Evolutionary conservation across 768 basidiomycete genomes (phyloP), one percentile per base, ranked within the genome.

Genomic region (Tephrocybe sp.): DNA sequence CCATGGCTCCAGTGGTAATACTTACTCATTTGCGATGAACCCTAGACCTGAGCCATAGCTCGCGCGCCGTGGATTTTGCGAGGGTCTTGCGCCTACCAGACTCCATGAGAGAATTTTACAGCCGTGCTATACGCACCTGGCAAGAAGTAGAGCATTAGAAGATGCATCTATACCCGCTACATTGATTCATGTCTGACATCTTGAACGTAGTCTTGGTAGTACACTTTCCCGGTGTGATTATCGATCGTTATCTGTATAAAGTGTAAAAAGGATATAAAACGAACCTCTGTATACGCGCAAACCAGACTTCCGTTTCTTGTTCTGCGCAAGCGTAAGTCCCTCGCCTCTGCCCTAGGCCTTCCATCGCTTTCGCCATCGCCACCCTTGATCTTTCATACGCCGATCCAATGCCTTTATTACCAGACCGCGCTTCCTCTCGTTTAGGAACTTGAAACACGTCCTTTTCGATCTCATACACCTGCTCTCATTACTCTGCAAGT

Each of bases 81-180:
- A 12, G 28, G 28, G 7, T 30, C 28, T 30, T 30, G 28, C 12
- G 28, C 28, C 28, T 30, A 6, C 28, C 28, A 30, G 28, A 6
- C 28, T 30, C 28, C 12, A 12, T 30, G 28, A 5, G 28, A 30
- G 28, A 6, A 6, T 30, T 30, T 6, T 30, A 6, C 28, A 30
- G 12, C 12, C 5, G 28, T 30, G 7, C 7, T 30, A 30, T 15
- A 28, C 48, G n/a, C 36, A 50, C 49, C 41, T 50, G 49, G 12
- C 49, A 50, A n/a, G 30, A 3, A 7, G 30, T 20, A 4, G 49
- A 50, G 21, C 49, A 50, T 23, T 50, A 50, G 32, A 50, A 50
- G 14, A 21, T 30, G 32, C 40, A 34, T 34, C 21, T 17, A 17
- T 20, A 50, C 8, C 21, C 32, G 12, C 28, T 41, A 14, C 30